These are phyloP conservation scores for Trichomonascaceae sp. DNA, from an alignment of 1,139 yeast species.

Conservation along the genomic window DNA sequence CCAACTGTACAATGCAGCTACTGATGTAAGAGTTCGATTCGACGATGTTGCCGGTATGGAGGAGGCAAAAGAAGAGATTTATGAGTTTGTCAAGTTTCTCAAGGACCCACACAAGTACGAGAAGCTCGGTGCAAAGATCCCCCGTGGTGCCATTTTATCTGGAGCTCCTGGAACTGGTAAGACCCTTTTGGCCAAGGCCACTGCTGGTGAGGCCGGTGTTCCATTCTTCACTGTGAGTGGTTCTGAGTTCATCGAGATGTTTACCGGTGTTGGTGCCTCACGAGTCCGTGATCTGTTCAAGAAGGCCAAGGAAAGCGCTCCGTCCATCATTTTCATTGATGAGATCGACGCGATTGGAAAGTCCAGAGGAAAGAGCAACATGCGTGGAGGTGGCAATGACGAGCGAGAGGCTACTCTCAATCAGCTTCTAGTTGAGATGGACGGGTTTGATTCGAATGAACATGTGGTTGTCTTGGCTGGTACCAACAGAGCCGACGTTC, in stretches of 20 bases:
- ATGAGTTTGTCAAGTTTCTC: conserved; percentile 91
- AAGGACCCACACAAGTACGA: conserved; percentile 85
- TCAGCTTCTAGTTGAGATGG: conserved; percentile 95
- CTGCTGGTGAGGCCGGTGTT: conserved; percentile 98
- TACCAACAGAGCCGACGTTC: conserved; percentile 87
- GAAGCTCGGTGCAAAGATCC: conserved; percentile 88
- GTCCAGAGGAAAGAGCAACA: conserved; percentile 72
- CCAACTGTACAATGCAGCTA: conserved; percentile 80
- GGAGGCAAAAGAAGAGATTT: conserved; percentile 95
- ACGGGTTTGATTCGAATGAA: conserved; percentile 80
- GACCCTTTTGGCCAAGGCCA: conserved; percentile 92
- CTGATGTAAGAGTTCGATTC: conserved; percentile 77
- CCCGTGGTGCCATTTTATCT: conserved; percentile 91
- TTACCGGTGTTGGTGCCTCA: conserved; percentile 97
- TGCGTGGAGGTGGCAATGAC: conserved; percentile 67
- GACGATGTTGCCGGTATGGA: conserved; percentile 95
- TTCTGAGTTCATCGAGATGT: conserved; percentile 98
- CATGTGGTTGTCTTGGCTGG: conserved; percentile 97
- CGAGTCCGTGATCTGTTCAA: conserved; percentile 90
- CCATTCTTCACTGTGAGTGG: conserved; percentile 93
- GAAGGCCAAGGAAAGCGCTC: conserved; percentile 87
- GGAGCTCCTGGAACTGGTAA: conserved; percentile 99
- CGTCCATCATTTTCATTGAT: conserved; percentile 86
- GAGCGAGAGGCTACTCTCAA: conserved; percentile 94
- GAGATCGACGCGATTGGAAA: conserved; percentile 98